Evolutionary conservation across 495 filamentous ascomycete species (phyloP).

Genomic region (Penicillium canariense): DNA sequence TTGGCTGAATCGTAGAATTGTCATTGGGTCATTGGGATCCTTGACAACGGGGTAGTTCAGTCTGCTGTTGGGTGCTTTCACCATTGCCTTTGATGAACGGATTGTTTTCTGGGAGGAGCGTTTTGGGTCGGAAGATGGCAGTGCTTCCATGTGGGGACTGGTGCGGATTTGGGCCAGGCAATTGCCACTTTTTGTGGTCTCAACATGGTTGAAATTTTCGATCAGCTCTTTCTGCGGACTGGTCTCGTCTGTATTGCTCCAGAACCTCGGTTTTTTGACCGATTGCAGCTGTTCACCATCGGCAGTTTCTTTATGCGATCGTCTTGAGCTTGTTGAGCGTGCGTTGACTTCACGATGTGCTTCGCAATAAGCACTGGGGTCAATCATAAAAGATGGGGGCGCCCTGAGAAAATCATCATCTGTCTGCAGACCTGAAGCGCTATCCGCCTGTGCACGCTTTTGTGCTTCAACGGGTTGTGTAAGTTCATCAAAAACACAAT

Average conservation of each 20-base stretch:
- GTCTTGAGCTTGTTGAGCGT: constrained; percentile 7
- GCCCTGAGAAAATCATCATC: constrained; percentile 1
- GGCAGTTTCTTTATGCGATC: constrained; percentile 3
- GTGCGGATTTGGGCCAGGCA: too few relatives aligned
- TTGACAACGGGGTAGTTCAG: constrained; percentile 78
- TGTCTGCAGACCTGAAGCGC: neutral
- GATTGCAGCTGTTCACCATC: neutral
- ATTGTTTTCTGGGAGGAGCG: constrained; percentile 32
- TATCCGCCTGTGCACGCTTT: constrained; percentile 9
- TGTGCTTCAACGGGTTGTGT: constrained; percentile 2
- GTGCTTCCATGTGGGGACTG: neutral
- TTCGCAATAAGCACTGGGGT: neutral
- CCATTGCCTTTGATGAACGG: constrained; percentile 18
- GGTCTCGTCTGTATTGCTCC: constrained; percentile 3
- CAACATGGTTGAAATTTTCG: neutral
- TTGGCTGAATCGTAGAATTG: constrained; percentile 67
- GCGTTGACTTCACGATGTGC: neutral
- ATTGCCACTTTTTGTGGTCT: neutral
- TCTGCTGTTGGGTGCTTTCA: constrained; percentile 26
- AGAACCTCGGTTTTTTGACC: constrained; percentile 34
- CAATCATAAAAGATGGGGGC: neutral
- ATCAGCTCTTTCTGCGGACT: neutral
- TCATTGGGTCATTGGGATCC: constrained; percentile 65
- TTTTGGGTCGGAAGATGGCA: constrained; percentile 18
- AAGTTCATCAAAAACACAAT: constrained; percentile 27